Evolutionary conservation across 2,329 filamentous ascomycete genomes (phyloP).

Genomic region (Truncatella angustata): DNA sequence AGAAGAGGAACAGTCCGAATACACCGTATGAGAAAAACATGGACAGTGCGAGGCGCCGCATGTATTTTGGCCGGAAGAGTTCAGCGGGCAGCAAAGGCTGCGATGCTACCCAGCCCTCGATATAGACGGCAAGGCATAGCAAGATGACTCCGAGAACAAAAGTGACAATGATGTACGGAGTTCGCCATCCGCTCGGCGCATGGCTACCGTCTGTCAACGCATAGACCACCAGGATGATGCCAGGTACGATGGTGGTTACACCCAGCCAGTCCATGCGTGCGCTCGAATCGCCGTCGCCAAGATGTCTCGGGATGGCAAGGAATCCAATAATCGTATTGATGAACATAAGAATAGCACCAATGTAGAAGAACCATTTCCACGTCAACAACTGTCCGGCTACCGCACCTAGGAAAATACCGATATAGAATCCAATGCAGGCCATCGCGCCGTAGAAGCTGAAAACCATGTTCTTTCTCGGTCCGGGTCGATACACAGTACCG

Average conservation of each 20-base stretch:
- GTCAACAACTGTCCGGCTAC: slow-evolving; percentile 55
- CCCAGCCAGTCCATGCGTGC: slow-evolving; percentile 71
- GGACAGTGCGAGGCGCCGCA: slow-evolving; percentile 60
- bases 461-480: slow-evolving; percentile 66
- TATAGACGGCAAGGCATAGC: slow-evolving; percentile 60
- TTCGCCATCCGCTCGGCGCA: slow-evolving; percentile 68
- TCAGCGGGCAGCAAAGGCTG: slow-evolving; percentile 69
- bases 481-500: slow-evolving; percentile 63
- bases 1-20: slow-evolving; percentile 67
- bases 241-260: slow-evolving; percentile 57
- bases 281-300: slow-evolving; percentile 26
- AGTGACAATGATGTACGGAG: slow-evolving; percentile 67
- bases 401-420: slow-evolving; percentile 65
- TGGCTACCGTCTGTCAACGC: slow-evolving; percentile 72
- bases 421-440: slow-evolving; percentile 54
- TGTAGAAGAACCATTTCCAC: slow-evolving; percentile 70
- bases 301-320: slow-evolving; percentile 27
- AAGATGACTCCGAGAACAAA: slow-evolving; percentile 62
- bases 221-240: slow-evolving; percentile 69
- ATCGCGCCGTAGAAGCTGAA: slow-evolving; percentile 56
- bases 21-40: slow-evolving; percentile 68
- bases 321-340: slow-evolving; percentile 22
- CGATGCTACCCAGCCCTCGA: slow-evolving; percentile 69
- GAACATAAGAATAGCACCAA: slow-evolving; percentile 46
- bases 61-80: slow-evolving; percentile 67